Evolutionary conservation across 495 filamentous ascomycete genomes (phyloP).

Genomic region (Aspergillus leporis): DNA sequence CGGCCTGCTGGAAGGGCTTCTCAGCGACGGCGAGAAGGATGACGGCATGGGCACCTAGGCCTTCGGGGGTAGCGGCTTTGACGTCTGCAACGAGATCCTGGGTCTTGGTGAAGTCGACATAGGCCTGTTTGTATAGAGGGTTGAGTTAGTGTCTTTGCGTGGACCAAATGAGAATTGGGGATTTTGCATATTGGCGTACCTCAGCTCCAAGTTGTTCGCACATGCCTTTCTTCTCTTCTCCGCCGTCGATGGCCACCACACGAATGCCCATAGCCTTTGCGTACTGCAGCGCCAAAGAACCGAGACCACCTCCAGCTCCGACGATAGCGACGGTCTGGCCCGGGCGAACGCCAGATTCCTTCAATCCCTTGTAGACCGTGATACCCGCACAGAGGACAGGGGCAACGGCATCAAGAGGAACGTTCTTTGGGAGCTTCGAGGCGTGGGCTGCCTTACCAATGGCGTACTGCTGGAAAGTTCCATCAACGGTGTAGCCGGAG

Average conservation of each 20-base stretch:
- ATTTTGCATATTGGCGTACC: slow-evolving; percentile 11
- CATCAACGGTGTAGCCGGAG: slow-evolving; percentile 90
- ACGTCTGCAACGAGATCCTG: slow-evolving; percentile 82
- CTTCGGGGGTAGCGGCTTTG: slow-evolving; percentile 71
- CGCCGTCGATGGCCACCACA: slow-evolving; percentile 75
- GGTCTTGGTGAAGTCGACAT: slow-evolving; percentile 74
- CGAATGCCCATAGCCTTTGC: slow-evolving; percentile 86
- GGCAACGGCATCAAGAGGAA: slow-evolving; percentile 73
- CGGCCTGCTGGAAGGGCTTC: slow-evolving; percentile 92
- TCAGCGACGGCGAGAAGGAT: slow-evolving; percentile 81
- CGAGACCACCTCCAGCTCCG: slow-evolving; percentile 85
- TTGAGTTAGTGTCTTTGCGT: slow-evolving; percentile 7
- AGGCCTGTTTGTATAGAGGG: slow-evolving; percentile 38
- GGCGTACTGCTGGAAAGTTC: slow-evolving; percentile 89
- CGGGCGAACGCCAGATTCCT: slow-evolving; percentile 72
- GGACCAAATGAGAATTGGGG: background rate
- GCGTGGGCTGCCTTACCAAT: slow-evolving; percentile 84
- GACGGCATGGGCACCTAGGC: slow-evolving; percentile 84
- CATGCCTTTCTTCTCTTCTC: slow-evolving; percentile 74
- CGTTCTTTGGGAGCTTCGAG: slow-evolving; percentile 72
- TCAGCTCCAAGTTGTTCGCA: slow-evolving; percentile 65
- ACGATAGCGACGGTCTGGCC: slow-evolving; percentile 85
- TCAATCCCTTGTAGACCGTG: slow-evolving; percentile 91
- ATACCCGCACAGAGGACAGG: slow-evolving; percentile 87
- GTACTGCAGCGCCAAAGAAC: slow-evolving; percentile 80